Base-by-base conservation (phyloP, 768 basidiomycete species). In the Gloeophyllum trabeum region DNA sequence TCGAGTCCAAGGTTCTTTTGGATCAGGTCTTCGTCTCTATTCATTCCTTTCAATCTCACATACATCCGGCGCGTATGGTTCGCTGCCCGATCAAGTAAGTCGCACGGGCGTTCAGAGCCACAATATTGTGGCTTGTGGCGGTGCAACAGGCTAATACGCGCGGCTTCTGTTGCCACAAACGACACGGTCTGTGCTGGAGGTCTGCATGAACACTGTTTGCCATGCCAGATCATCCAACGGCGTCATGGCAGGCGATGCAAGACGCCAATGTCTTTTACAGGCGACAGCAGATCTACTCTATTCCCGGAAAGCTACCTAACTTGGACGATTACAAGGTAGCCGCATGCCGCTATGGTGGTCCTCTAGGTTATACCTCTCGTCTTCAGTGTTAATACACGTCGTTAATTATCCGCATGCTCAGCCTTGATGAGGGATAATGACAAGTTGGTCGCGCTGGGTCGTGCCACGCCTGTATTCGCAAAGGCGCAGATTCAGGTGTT, bases 181-280 rank as follows among this genome's bases (percentile, higher is more conserved):
- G n/a, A n/a, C n/a, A n/a, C n/a, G n/a, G n/a, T n/a, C n/a, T n/a
- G n/a, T n/a, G n/a, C n/a, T n/a, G n/a, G n/a, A n/a, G n/a, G n/a
- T n/a, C n/a, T n/a, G n/a, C n/a, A n/a, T n/a, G n/a, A n/a, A n/a
- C n/a, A n/a, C n/a, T n/a, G n/a, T n/a, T n/a, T n/a, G 20, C 26
- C 21, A 73, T 73, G 62, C 52, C 64, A 12, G 79, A 83, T 40
- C 86, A 88, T 51, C 85, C 88, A 2, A 87, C 86, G 2, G 60
- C 77, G 23, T 73, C 76, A 60, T 98, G 94, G 94, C 81, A 93
- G 59, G 75, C 92, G 34, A 88, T 96, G 81, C 75, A 81, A 58
- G 77, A 85, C 54, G 85, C 84, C 20, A 79, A 69, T 51, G 85
- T 82, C 24, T 98, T 96, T 65, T 97, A 97, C 55, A 67, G 82